Evolutionary conservation across 208 protist species (phyloP), one percentile per base, ranked within the genome.

Genomic region (Naegleria fowleri): DNA sequence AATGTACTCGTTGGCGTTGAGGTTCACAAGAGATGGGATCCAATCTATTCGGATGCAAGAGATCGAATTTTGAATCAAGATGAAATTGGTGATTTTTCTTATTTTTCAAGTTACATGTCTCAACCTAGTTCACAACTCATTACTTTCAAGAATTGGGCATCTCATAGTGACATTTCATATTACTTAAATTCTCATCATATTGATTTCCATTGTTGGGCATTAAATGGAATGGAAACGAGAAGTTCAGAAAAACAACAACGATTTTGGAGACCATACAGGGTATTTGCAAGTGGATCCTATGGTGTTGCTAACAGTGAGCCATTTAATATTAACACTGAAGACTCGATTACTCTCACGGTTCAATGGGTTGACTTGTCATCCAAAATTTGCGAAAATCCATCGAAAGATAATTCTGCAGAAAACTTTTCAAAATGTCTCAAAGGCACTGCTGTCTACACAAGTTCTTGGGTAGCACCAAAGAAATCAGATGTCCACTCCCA

Each of bases 161-260:
- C 13, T n/a, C 25, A 33, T 87, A 55, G 41, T 55, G 94, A 95
- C 90, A 95, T 95, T 90, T 93, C 90, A 16, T 95, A 94, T 83
- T 95, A 95, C 90, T 92, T 95, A 51, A 95, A 95, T 90, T 75
- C 92, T n/a, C 94, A 95, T 79, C 94, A 95, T 92, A 93, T 94
- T 39, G 94, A 95, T 86, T 93, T 93, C n/a, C 94, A 95, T 85
- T 86, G 22, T 43, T 95, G 94, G 94, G 51, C 33, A 52, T 90
- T 94, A 91, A 58, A 84, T 25, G 93, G 93, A n/a, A 40, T 86
- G 29, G 86, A 90, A 11, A 75, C 13, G 2, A 75, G 25, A 75
- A n/a, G 58, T 16, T 48, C 43, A n/a, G n/a, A n/a, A n/a, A n/a
- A n/a, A 48, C 43, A 48, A 9, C 43, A 48, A 48, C 43, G 43